phyloP scores from a whole-genome alignment of 169 alveolate genomes.

The Plasmodium inui region DNA sequence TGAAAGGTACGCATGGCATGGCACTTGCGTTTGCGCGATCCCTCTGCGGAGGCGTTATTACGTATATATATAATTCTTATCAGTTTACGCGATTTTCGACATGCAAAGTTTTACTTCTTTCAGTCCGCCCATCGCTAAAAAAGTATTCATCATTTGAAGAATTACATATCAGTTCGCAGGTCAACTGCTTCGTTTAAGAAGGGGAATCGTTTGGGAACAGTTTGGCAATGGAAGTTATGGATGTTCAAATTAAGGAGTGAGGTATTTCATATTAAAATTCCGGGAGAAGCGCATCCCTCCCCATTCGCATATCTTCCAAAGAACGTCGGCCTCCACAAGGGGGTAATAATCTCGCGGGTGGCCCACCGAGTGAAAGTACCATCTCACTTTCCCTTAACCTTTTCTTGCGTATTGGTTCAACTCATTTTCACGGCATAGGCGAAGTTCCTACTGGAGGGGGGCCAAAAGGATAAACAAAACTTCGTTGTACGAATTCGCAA shows the following conservation, averaged over 20 bases:
- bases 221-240: not conserved
- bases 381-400: not conserved
- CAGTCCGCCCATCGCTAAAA: conserved; percentile 78
- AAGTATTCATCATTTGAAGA: conserved; percentile 73
- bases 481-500: not conserved
- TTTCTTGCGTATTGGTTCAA: not conserved
- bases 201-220: not conserved
- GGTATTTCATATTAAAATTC: too few relatives aligned
- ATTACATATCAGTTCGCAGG: conserved; percentile 19
- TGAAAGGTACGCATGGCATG: not conserved
- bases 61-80: conserved; percentile 42
- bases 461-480: not conserved
- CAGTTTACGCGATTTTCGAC: conserved; percentile 77
- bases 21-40: not conserved
- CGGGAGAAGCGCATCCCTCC: not conserved
- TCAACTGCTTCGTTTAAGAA: conserved; percentile 3
- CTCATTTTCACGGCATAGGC: not conserved
- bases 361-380: not conserved
- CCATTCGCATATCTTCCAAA: not conserved
- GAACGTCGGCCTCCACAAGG: not conserved
- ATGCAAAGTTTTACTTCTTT: conserved; percentile 49
- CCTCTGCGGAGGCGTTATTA: not conserved
- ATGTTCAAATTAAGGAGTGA: too few relatives aligned
- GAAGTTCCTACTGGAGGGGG: not conserved
- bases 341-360: not conserved